Percentiles rank a stretch among this genome's conserved stretches.
Evolutionary conservation across 495 filamentous ascomycete species (phyloP).

Genomic region (Hypoxylon lienhwacheense): DNA sequence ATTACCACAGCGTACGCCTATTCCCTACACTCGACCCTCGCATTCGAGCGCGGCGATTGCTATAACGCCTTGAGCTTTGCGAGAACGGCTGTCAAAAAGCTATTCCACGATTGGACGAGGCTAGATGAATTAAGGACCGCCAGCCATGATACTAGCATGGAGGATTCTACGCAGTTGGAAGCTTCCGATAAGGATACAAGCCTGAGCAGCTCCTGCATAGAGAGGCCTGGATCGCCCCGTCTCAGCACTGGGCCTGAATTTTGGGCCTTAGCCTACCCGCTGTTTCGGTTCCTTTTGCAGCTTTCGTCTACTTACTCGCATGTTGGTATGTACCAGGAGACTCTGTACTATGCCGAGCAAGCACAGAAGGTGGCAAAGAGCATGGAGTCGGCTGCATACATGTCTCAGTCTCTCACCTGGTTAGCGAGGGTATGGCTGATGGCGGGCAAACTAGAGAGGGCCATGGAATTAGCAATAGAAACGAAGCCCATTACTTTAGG

Average conservation of each 20-base stretch:
- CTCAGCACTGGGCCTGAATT: slow-evolving; percentile 63
- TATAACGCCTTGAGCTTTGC: slow-evolving; percentile 67
- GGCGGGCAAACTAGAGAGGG: slow-evolving; percentile 63
- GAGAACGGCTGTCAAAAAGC: slow-evolving; percentile 64
- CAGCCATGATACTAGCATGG: slow-evolving; percentile 32
- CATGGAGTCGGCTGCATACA: slow-evolving; percentile 61
- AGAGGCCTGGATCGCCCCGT: slow-evolving; percentile 15
- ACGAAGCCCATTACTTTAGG: slow-evolving; percentile 48
- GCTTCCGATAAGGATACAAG: slow-evolving; percentile 37
- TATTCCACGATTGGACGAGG: slow-evolving; percentile 71
- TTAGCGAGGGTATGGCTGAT: slow-evolving; percentile 66
- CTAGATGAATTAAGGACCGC: slow-evolving; percentile 53
- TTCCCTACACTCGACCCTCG: slow-evolving; percentile 63
- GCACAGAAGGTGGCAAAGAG: slow-evolving; percentile 76
- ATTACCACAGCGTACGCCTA: slow-evolving; percentile 54
- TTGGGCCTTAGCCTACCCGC: slow-evolving; percentile 74
- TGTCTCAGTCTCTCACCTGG: slow-evolving; percentile 57
- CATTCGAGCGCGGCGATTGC: slow-evolving; percentile 63
- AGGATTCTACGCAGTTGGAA: slow-evolving; percentile 42
- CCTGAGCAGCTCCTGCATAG: slow-evolving; percentile 33
- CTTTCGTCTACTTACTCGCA: slow-evolving; percentile 77
- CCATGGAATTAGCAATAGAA: slow-evolving; percentile 59
- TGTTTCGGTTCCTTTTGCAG: slow-evolving; percentile 69
- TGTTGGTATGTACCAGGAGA: slow-evolving; percentile 84
- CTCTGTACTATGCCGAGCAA: slow-evolving; percentile 86